These are phyloP conservation scores for Xylaria sp. DNA, from an alignment of 2,329 filamentous ascomycete species.

Conservation along the genomic window DNA sequence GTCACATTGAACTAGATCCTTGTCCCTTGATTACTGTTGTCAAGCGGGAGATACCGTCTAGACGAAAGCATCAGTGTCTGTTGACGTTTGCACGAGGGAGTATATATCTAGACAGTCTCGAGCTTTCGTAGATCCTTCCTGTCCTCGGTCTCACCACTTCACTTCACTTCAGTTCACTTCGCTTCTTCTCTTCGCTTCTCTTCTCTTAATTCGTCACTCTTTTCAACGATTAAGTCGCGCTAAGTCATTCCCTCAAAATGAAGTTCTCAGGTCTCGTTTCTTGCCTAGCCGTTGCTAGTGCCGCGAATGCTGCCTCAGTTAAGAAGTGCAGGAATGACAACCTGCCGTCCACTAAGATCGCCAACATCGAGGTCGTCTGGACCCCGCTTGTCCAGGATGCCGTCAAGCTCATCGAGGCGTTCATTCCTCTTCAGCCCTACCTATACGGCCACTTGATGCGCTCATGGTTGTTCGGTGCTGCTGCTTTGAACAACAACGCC, in stretches of 20 bases:
- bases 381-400: conserved; percentile 33
- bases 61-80: not conserved
- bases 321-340: too few relatives aligned
- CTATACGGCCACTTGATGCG: conserved; percentile 37
- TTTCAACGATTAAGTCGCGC: not conserved
- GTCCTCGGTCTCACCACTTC: conserved; percentile 13
- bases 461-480: conserved; percentile 36
- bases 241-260: conserved; percentile 26
- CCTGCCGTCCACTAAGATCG: conserved; percentile 34
- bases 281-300: conserved; percentile 17
- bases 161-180: too few relatives aligned
- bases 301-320: not conserved
- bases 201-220: conserved; percentile 13
- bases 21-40: conserved; percentile 22
- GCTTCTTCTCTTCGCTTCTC: too few relatives aligned
- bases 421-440: conserved; percentile 37
- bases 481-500: conserved; percentile 36
- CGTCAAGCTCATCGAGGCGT: conserved; percentile 22
- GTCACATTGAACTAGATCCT: not conserved
- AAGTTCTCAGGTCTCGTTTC: conserved; percentile 30
- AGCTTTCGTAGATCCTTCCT: conserved; percentile 2
- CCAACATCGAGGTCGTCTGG: conserved; percentile 36
- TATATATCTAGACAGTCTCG: conserved; percentile 18
- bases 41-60: not conserved
- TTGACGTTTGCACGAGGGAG: not conserved